Base-by-base conservation (phyloP, 495 filamentous ascomycete genomes). In the Hyaloscypha variabilis region DNA sequence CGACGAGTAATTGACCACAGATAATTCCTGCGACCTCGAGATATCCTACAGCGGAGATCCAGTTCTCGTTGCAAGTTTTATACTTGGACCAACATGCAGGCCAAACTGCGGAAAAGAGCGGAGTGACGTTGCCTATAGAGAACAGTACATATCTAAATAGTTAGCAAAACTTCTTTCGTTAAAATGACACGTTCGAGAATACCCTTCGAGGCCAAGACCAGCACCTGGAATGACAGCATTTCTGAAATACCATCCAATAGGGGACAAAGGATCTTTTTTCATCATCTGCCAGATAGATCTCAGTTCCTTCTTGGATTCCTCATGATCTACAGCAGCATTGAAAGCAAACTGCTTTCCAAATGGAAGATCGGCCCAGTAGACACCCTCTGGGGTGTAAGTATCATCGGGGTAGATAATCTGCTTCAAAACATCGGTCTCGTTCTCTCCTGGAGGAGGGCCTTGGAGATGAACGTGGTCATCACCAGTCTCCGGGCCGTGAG, bases 11-110 rank as follows among this genome's bases (percentile, higher is more conserved):
- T 81, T 94, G 90, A 74, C 93, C 93, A 60, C 91, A 83, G 74
- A 96, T 97, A 71, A 96, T 96, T 78, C 93, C 93, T 67, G 86
- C 79, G 62, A 96, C 88, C 69, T 97, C 93, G 49, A 97, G 85
- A 68, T 96, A 96, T 19, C 90, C 88, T 17, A 96, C 84, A 14
- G 92, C 83, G 52, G 87, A 81, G 39, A 92, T 75, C 93, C 93
- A 96, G 51, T 87, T 87, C 66, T 79, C 64, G 69, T 88, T 86
- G 78, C 93, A 96, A 46, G 82, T 86, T 62, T 79, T 68, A 5
- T 69, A 68, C 2, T 76, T 78, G 0, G 79, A 80, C 93, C 93
- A 97, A 82, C 93, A 97, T 2, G 69, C 60, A 3, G 85, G 81
- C 81, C 92, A 96, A 19, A 84, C 79, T 6, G 82, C 77, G 63